Base-by-base conservation (phyloP, 352 stramenopile genomes). In the Hyaloperonospora arabidopsidis region DNA sequence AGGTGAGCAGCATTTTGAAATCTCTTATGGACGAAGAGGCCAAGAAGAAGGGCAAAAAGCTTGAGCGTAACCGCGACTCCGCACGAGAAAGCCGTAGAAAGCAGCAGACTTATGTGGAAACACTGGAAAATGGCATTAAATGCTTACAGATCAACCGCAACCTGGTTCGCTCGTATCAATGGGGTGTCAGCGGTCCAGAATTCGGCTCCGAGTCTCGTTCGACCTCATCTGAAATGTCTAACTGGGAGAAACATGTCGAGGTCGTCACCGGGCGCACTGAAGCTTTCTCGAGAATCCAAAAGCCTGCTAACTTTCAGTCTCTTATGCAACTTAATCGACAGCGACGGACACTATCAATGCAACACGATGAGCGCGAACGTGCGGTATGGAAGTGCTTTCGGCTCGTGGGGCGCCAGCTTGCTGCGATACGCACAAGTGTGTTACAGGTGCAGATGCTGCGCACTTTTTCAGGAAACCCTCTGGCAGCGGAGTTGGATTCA, bases 11-110 rank as follows among this genome's bases (percentile, higher is more conserved):
- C 46, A 92, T 94, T 52, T 65, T 94, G n/a, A 85, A 91, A 56
- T 86, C 78, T 36, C 72, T 94, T 1, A 88, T 94, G 76, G 68
- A 89, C 11, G 84, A 94, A 61, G 81, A 94, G 55, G 80, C 84
- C 25, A 89, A 91, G 65, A 94, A 94, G 54, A 91, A 91, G 49
- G 81, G 90, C 54, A 91, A 92, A 55, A 94, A 94, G 39, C 81
- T 94, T 5, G 84, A 94, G 48, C 81, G 84, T 12, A 94, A 94
- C 63, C 84, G 84, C 22, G 84, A 94, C 39, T 94, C 84, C 15
- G 84, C 84, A 2, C 81, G 84, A 25, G 84, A 94, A 47, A 87
- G 74, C 41, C 75, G 84, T 41, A 88, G 77, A 53, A 94, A 94
- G 59, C 84, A 94, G 61, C 84, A 94, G 52, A 88, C 81, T 28